Evolutionary conservation across 495 filamentous ascomycete species (phyloP).

Genomic region (Talaromyces nanjingensis): DNA sequence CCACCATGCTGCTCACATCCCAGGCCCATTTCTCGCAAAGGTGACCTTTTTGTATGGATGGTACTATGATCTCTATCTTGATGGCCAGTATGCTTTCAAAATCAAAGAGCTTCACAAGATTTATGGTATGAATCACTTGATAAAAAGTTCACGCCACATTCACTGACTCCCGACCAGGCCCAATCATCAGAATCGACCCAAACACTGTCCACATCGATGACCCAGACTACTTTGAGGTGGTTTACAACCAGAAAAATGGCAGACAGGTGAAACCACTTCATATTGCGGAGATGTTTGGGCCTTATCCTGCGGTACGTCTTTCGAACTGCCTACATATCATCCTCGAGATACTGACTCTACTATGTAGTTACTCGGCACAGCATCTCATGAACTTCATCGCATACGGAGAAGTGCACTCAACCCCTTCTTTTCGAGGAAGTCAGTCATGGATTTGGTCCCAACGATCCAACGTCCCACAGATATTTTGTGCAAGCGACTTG

Average conservation of each 20-base stretch:
- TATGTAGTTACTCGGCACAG: slow-evolving; percentile 24
- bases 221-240: slow-evolving; percentile 25
- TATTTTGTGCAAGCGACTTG: not conserved
- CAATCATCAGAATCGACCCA: slow-evolving; percentile 48
- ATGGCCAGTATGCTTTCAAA: slow-evolving; percentile 21
- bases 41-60: slow-evolving; percentile 20
- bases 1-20: slow-evolving; percentile 7
- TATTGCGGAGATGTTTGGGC: not conserved
- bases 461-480: not conserved
- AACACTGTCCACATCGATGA: slow-evolving; percentile 40
- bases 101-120: slow-evolving; percentile 29
- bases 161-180: slow-evolving; percentile 23
- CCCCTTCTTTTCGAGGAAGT: slow-evolving; percentile 9
- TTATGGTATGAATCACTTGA: slow-evolving; percentile 20
- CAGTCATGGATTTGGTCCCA: not conserved
- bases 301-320: not conserved
- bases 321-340: not conserved
- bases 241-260: slow-evolving; percentile 18
- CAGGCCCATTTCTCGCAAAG: slow-evolving; percentile 19
- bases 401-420: slow-evolving; percentile 21
- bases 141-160: not conserved
- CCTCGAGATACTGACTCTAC: not conserved
- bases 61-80: not conserved
- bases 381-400: slow-evolving; percentile 25
- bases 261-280: slow-evolving; percentile 9